phyloP scores from a whole-genome alignment of 2,329 filamentous ascomycete species.

The Fusarium sp. region DNA sequence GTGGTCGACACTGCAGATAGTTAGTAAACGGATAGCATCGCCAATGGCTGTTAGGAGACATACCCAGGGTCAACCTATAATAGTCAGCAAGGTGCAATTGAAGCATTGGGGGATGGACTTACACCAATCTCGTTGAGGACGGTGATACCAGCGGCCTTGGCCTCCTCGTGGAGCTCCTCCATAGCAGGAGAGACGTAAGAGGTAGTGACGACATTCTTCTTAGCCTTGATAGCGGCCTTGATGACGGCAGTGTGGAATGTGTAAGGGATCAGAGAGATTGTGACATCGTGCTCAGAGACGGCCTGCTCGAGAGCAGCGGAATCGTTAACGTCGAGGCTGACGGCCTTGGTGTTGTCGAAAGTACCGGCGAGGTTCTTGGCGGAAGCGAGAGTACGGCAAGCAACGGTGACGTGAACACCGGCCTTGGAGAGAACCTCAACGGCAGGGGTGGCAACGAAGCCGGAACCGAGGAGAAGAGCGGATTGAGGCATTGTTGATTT shows the following conservation, averaged over 20 bases:
- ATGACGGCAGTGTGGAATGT: slow-evolving; percentile 89
- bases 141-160: slow-evolving; percentile 91
- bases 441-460: slow-evolving; percentile 72
- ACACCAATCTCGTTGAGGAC: slow-evolving; percentile 97
- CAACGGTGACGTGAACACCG: slow-evolving; percentile 74
- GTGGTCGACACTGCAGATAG: slow-evolving; percentile 35
- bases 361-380: slow-evolving; percentile 80
- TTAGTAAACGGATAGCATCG: background rate
- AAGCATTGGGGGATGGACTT: slow-evolving; percentile 39
- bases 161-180: slow-evolving; percentile 84
- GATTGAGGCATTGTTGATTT: slow-evolving; percentile 46
- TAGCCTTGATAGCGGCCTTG: slow-evolving; percentile 90
- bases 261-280: slow-evolving; percentile 89
- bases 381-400: slow-evolving; percentile 82
- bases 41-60: background rate
- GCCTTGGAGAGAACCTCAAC: slow-evolving; percentile 70
- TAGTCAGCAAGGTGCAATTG: background rate
- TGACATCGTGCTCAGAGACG: slow-evolving; percentile 81
- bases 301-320: slow-evolving; percentile 80
- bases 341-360: slow-evolving; percentile 77
- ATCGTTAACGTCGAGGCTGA: slow-evolving; percentile 87
- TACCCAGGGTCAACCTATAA: slow-evolving; percentile 41
- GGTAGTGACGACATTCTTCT: slow-evolving; percentile 97
- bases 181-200: slow-evolving; percentile 94
- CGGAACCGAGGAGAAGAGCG: slow-evolving; percentile 54